Conservation (phyloP, 169 alveolate genomes). For the Plasmodium berghei region DNA sequence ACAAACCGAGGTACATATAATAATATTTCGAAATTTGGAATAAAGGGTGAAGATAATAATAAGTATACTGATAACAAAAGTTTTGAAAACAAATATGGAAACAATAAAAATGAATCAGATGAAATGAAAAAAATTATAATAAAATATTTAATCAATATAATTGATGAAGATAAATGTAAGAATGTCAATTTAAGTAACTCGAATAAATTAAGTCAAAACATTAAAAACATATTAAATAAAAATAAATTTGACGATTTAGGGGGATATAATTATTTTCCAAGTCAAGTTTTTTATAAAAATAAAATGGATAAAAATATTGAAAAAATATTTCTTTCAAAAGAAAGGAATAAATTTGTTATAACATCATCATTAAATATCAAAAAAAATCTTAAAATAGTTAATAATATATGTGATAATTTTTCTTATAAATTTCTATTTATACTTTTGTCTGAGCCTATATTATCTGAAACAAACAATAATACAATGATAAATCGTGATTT, state of each 20-base stretch:
- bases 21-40: background rate
- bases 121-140: conserved; percentile 20
- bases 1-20: conserved; percentile 9
- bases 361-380: conserved; percentile 39
- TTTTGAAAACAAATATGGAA: background rate
- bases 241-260: conserved; percentile 29
- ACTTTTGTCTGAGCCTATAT: conserved; percentile 46
- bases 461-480: conserved; percentile 28
- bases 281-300: conserved; percentile 29
- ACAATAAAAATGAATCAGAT: background rate
- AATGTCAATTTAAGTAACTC: conserved; percentile 20
- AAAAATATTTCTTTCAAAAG: conserved; percentile 29
- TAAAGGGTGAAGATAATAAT: background rate
- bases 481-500: conserved; percentile 22
- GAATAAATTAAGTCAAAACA: conserved; percentile 35
- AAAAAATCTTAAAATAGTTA: conserved; percentile 41
- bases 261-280: conserved; percentile 37
- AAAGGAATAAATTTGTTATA: conserved; percentile 27
- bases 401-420: conserved; percentile 19
- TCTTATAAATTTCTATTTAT: conserved; percentile 29
- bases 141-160: conserved; percentile 47
- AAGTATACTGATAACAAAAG: background rate
- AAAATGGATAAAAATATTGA: conserved; percentile 62
- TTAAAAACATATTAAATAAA: conserved; percentile 25
- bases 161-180: conserved; percentile 23